Conservation (phyloP, 2,329 filamentous ascomycete genomes). For the Aspergillus latus region DNA sequence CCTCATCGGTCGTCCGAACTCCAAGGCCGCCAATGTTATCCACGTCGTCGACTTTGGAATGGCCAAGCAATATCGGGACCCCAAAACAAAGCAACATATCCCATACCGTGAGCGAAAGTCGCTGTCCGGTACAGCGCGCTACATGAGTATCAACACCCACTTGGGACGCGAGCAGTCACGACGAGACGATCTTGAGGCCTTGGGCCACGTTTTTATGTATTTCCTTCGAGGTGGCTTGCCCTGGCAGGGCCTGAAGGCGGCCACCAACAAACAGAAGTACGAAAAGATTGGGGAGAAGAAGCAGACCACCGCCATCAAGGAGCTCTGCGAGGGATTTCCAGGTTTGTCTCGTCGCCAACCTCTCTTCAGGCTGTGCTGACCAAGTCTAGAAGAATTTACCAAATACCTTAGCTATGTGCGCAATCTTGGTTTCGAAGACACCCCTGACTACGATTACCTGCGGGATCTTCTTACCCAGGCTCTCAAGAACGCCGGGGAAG, state of each 20-base stretch:
- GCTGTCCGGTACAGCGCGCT: conserved; percentile 90
- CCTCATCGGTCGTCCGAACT: conserved; percentile 86
- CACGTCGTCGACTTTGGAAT: conserved; percentile 99
- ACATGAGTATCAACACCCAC: conserved; percentile 99
- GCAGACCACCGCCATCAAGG: conserved; percentile 95
- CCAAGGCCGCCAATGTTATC: conserved; percentile 95
- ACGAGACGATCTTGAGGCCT: conserved; percentile 89
- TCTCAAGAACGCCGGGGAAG: conserved; percentile 87
- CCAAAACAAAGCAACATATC: conserved; percentile 98
- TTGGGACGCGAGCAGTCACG: conserved; percentile 93
- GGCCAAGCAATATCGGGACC: conserved; percentile 98
- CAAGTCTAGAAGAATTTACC: conserved; percentile 78
- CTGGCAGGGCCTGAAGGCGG: conserved; percentile 68
- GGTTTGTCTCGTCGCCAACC: conserved; percentile 45
- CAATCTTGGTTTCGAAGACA: conserved; percentile 97
- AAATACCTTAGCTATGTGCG: conserved; percentile 97
- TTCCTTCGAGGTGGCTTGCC: conserved; percentile 65
- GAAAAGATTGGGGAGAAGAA: conserved; percentile 99
- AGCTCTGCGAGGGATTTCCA: conserved; percentile 92
- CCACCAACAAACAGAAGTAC: conserved; percentile 91
- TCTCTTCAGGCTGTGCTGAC: background rate
- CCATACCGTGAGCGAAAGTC: conserved; percentile 97
- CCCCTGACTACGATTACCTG: conserved; percentile 96
- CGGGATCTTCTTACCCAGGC: conserved; percentile 95
- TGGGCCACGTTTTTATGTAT: conserved; percentile 70